Evolutionary conservation across 257 asterid species (phyloP), one percentile per base, ranked within the genome.

Genomic region (Plantago major): DNA sequence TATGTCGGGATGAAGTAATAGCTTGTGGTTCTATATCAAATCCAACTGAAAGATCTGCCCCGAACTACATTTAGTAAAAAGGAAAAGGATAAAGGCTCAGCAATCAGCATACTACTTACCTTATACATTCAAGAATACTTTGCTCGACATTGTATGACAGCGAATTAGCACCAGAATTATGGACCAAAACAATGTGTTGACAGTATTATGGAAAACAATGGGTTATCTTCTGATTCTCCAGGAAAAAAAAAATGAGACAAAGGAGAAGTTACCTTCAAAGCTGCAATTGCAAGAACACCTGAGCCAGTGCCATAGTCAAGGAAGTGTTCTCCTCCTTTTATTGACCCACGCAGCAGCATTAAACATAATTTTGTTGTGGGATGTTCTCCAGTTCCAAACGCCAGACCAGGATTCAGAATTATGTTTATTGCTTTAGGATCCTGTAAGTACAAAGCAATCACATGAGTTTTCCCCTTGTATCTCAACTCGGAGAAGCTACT

Each of bases 341-440:
- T 84, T 30, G 75, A 70, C 58, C 66, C 75, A 68, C 48, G 93
- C 63, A 92, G 86, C 66, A 89, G 66, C 65, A 86, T 64, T 37
- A 92, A 74, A 68, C 99, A 92, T 79, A 92, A 66, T 76, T 83
- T 92, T 62, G 99, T 89, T 1, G 97, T 84, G 66, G 95, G 88
- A 71, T 89, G 97, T 60, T 92, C 98, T 62, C 98, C 98, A 22
- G 98, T 92, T 60, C 98, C 97, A 69, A 92, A 92, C 66, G 98
- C 95, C 83, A 92, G 76, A 71, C 98, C 98, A 33, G 97, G 95
- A 65, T 89, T 86, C 56, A 92, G 66, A 63, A 88, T 65, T 42
- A 92, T 84, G 75, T 88, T 92, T 58, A 76, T 76, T 46, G 95
- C 96, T 80, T 72, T 76, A 74, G 42, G 79, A 73, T 87, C 84